phyloP scores from a whole-genome alignment of 768 basidiomycete genomes.

The Lactarius vividus region DNA sequence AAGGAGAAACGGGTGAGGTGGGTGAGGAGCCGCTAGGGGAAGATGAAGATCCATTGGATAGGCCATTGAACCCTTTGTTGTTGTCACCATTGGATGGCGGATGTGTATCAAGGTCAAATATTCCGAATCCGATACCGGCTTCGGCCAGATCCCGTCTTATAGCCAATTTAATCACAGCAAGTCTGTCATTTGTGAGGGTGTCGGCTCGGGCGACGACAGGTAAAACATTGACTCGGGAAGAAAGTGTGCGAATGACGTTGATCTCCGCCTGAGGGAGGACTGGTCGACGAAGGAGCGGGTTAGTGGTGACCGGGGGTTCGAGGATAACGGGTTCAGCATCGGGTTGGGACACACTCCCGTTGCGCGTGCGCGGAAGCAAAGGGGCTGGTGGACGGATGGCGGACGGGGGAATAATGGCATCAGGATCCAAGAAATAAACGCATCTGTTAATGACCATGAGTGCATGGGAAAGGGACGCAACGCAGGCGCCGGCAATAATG shows the following conservation, averaged over 20 bases:
- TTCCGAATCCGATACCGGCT: conserved; percentile 85
- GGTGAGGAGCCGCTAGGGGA: conserved; percentile 59
- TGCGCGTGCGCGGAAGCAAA: conserved; percentile 63
- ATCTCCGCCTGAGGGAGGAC: conserved; percentile 71
- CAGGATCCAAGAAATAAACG: conserved; percentile 86
- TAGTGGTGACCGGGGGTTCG: conserved; percentile 73
- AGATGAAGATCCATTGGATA: conserved; percentile 51
- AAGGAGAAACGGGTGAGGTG: conserved; percentile 59
- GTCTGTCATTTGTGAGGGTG: conserved; percentile 75
- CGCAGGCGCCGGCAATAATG: conserved; percentile 14
- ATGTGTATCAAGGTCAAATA: conserved; percentile 74
- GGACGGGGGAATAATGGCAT: conserved; percentile 70
- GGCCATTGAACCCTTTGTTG: conserved; percentile 50
- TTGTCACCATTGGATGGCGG: conserved; percentile 51
- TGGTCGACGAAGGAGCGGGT: conserved; percentile 64
- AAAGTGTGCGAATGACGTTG: conserved; percentile 72
- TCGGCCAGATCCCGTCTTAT: conserved; percentile 78
- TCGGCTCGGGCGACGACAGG: conserved; percentile 84
- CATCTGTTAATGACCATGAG: conserved; percentile 48
- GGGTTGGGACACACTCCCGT: conserved; percentile 67
- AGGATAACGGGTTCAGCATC: conserved; percentile 76
- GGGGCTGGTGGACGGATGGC: conserved; percentile 66
- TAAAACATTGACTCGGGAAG: conserved; percentile 81
- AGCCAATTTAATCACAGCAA: conserved; percentile 75
- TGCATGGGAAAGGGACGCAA: conserved; percentile 14